phyloP scores from a whole-genome alignment of 2,329 filamentous ascomycete species.

The Ramichloridium luteum region DNA sequence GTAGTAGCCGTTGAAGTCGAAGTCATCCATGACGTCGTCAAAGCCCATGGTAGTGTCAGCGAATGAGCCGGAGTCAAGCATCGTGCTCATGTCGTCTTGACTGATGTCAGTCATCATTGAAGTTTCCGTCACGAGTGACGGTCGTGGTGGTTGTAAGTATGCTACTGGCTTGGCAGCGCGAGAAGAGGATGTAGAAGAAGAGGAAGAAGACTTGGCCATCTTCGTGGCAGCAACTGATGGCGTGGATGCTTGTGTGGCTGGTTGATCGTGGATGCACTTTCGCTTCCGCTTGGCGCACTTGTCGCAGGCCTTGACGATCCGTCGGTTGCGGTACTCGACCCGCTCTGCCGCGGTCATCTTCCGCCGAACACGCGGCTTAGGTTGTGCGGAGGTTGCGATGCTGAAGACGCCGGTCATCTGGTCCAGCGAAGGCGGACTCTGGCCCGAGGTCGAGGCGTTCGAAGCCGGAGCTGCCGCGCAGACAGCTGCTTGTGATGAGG shows the following conservation, averaged over 20 bases:
- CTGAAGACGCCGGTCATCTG: conserved; percentile 29
- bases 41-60: too few species aligned
- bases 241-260: conserved; percentile 22
- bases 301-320: conserved; percentile 27
- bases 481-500: too few species aligned
- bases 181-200: too few species aligned
- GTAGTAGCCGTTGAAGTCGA: too few species aligned
- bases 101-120: too few species aligned
- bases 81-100: too few species aligned
- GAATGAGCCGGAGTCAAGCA: too few species aligned
- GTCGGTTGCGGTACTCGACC: conserved; percentile 27
- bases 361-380: conserved; percentile 23
- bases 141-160: too few species aligned
- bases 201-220: conserved; percentile 6
- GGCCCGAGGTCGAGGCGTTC: conserved; percentile 11
- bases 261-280: conserved; percentile 24
- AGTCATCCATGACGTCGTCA: too few species aligned
- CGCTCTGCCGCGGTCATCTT: conserved; percentile 30
- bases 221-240: conserved; percentile 3
- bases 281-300: conserved; percentile 26
- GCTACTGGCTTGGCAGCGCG: too few species aligned
- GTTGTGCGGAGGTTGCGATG: conserved; percentile 21
- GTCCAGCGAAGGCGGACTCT: conserved; percentile 21
- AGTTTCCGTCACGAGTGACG: too few species aligned
- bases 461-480: conserved; percentile 11